Base-by-base conservation (phyloP, 768 basidiomycete species). In the Holtermannia corniformis region DNA sequence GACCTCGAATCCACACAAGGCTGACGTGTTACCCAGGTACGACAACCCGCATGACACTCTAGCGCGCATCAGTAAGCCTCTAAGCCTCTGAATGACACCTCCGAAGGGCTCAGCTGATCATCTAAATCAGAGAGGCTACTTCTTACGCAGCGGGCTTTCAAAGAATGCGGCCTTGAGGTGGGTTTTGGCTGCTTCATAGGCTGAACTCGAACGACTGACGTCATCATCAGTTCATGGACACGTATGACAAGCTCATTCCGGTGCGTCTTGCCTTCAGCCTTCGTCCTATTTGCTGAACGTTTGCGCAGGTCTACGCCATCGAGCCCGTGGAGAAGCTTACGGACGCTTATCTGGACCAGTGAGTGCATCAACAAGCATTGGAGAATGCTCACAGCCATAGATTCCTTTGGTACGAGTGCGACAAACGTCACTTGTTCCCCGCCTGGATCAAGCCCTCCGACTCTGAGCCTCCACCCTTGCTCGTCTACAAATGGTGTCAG, bases 241-340 rank as follows among this genome's bases (percentile, higher is more conserved):
- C 91, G 0, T 93, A 97, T 65, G 91, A 96, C 78, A 96, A 93
- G 73, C 81, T 97, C 63, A 96, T 97, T 51, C 66, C 66, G 22
- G n/a, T n/a, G n/a, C n/a, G n/a, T n/a, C n/a, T n/a, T n/a, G n/a
- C n/a, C n/a, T n/a, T n/a, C n/a, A n/a, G n/a, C n/a, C n/a, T n/a
- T n/a, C n/a, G n/a, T n/a, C n/a, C n/a, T n/a, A n/a, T n/a, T 53
- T 57, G 63, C 91, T 92, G 22, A n/a, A n/a, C n/a, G n/a, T n/a
- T n/a, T n/a, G n/a, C n/a, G n/a, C n/a, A n/a, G n/a, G n/a, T 91
- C 69, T 97, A 99, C 70, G 93, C 97, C 64, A 97, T 99, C 57
- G 95, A 99, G 71, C 95, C 95, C 0, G 90, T 99, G 14, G 95
- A 99, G 78, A 99, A 99, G 82, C 97, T 99, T 60, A 97, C 95